Base-by-base conservation (phyloP, 331 rosid species). In the Quercus tomentella region DNA sequence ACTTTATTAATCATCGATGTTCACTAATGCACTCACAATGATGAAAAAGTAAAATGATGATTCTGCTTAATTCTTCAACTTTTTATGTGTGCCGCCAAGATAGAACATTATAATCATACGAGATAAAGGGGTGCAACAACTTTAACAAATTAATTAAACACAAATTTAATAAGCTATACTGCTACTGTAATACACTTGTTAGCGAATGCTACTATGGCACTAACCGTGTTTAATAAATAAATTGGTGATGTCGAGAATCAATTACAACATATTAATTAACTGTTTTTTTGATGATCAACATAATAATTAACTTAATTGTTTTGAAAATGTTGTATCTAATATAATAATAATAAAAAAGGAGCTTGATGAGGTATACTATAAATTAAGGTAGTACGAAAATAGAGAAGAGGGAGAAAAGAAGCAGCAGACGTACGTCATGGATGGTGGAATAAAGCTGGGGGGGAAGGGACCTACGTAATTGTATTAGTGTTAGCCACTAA, bases 401-500 rank as follows among this genome's bases (percentile, higher is more conserved):
- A 23, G 25, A 62, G 16, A 16, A 61, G 14, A 61, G 4, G 5
- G 8, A 62, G n/a, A 4, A 26, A 26, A 26, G 0, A 25, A 33
- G 69, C 69, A 7, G 70, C 41, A 21, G 37, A 16, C 22, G 70
- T 63, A 16, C 22, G 70, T 63, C 70, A 63, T 63, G 17, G 37
- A 2, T 35, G 17, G 73, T 8, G 52, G 73, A 1, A 35, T 68
- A 77, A 78, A 73, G 73, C 70, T 56, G 49, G 73, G 78, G 87
- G 69, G 55, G 33, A 30, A 56, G 77, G 81, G 87, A 63, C 81
- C 81, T 56, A 83, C 79, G 67, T 63, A 56, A 71, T 41, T 41
- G 80, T 41, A 65, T 51, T 18, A 37, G 66, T 84, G 83, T 66
- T 76, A 28, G 67, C 79, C 87, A 76, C 75, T 65, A 45, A 58